Percentiles rank a stretch among this genome's conserved stretches.
These are phyloP conservation scores for Aspergillus funiculosus DNA, from an alignment of 495 filamentous ascomycete genomes.

Conservation along the genomic window DNA sequence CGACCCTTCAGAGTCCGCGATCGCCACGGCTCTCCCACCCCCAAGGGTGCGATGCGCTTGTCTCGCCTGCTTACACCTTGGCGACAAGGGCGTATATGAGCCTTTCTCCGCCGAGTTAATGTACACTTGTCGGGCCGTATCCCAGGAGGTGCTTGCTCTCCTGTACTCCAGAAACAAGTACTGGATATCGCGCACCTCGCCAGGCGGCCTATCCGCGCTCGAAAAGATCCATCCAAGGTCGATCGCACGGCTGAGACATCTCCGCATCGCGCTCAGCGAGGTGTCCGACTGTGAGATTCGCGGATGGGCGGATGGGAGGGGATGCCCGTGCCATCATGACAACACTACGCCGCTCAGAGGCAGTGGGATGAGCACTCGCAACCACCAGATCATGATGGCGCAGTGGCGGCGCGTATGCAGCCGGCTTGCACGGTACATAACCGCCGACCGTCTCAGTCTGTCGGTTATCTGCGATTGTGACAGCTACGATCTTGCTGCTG, in stretches of 20 bases:
- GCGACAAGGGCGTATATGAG: too few species aligned
- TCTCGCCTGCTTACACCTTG: too few species aligned
- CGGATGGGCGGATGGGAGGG: too few species aligned
- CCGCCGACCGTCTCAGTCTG: background rate
- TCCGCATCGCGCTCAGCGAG: background rate
- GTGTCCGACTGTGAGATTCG: background rate
- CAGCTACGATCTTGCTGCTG: background rate
- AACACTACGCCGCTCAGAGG: background rate
- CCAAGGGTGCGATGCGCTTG: too few species aligned
- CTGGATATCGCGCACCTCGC: background rate
- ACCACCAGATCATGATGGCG: background rate
- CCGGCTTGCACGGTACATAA: background rate
- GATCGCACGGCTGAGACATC: background rate
- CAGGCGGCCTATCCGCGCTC: background rate
- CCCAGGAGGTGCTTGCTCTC: background rate
- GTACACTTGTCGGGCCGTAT: background rate
- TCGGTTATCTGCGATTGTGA: background rate
- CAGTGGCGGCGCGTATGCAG: background rate
- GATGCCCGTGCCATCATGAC: background rate
- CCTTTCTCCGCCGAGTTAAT: too few species aligned
- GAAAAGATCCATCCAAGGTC: background rate
- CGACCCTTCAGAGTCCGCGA: background rate
- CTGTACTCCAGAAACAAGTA: background rate
- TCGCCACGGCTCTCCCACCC: too few species aligned
- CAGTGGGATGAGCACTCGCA: background rate